Evolutionary conservation across 23 red algal species (phyloP).

Genomic region (Gracilaria gracilis): DNA sequence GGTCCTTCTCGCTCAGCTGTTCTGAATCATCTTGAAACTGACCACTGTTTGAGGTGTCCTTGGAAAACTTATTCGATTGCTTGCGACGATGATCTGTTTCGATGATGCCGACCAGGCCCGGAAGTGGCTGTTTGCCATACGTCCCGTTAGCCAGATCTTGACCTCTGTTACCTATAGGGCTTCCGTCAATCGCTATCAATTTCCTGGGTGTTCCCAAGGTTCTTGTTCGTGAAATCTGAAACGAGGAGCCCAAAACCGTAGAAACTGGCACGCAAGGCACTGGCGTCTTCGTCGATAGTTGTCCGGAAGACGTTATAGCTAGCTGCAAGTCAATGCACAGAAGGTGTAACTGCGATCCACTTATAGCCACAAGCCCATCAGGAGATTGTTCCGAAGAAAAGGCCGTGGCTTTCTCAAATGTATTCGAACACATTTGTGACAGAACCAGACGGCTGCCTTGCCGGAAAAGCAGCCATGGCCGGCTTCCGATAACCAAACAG

Average conservation of each 20-base stretch:
- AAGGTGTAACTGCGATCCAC: conserved; percentile 53
- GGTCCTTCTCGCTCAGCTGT: neutral
- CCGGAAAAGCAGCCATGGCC: conserved; percentile 66
- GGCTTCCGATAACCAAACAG: conserved; percentile 35
- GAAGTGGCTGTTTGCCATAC: neutral
- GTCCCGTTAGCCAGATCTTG: neutral
- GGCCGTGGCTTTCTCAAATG: conserved; percentile 35
- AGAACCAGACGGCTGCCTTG: conserved; percentile 37
- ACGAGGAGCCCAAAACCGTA: conserved; percentile 44
- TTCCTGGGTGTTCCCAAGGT: conserved; percentile 27
- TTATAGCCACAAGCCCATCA: conserved; percentile 64
- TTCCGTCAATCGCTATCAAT: neutral
- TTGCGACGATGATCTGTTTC: conserved; percentile 32
- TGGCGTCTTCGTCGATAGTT: conserved; percentile 6
- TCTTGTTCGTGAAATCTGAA: conserved; percentile 47
- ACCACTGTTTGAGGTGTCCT: neutral
- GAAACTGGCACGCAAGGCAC: conserved; percentile 24
- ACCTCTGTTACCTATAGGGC: neutral
- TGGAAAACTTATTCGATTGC: neutral
- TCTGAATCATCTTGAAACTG: neutral
- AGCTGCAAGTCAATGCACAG: conserved; percentile 49
- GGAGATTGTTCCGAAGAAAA: conserved; percentile 75
- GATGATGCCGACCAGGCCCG: conserved; percentile 21
- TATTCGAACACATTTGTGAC: conserved; percentile 40
- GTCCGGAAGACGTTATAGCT: conserved; percentile 8